These are phyloP conservation scores for Candida maris DNA, from an alignment of 805 yeast genomes.

Conservation along the genomic window DNA sequence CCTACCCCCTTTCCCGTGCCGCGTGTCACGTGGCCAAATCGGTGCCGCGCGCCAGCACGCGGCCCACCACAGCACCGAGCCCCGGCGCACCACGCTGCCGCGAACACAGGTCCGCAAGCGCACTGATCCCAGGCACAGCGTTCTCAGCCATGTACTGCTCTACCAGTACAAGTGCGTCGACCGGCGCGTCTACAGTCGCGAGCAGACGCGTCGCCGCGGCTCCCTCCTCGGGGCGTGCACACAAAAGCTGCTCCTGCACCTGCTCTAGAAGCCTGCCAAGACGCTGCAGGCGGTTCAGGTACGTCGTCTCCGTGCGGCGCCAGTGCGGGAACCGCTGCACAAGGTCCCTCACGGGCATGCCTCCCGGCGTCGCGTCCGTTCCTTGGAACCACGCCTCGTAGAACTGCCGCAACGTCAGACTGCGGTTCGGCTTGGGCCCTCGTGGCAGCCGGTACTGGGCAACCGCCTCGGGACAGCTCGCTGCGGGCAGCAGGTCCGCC, in stretches of 20 bases:
- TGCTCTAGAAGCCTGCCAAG: constrained; percentile 11
- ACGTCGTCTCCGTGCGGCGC: constrained; percentile 16
- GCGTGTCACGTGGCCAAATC: too few species aligned
- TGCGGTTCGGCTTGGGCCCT: constrained; percentile 13
- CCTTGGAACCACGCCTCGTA: constrained; percentile 18
- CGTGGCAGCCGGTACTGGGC: constrained; percentile 15
- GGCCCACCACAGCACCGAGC: constrained; percentile 8
- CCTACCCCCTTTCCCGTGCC: too few species aligned
- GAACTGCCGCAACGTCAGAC: constrained; percentile 10
- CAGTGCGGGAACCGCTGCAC: constrained; percentile 12
- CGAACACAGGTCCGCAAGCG: constrained; percentile 14
- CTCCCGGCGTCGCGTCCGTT: constrained; percentile 9
- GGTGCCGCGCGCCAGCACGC: neutral
- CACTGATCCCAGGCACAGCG: constrained; percentile 13
- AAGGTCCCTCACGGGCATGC: constrained; percentile 8
- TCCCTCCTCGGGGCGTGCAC: neutral
- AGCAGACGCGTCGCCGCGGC: constrained; percentile 2
- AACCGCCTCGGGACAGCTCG: constrained; percentile 9
- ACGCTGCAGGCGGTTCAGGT: constrained; percentile 12
- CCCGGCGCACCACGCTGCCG: constrained; percentile 13
- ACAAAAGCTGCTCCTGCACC: constrained; percentile 4
- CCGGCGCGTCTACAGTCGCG: constrained; percentile 5
- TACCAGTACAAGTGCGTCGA: constrained; percentile 8
- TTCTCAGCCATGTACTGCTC: constrained; percentile 11
- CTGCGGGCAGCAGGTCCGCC: neutral